Evolutionary conservation across 768 basidiomycete genomes (phyloP), one percentile per base, ranked within the genome.

Genomic region (Dioszegia crocea): DNA sequence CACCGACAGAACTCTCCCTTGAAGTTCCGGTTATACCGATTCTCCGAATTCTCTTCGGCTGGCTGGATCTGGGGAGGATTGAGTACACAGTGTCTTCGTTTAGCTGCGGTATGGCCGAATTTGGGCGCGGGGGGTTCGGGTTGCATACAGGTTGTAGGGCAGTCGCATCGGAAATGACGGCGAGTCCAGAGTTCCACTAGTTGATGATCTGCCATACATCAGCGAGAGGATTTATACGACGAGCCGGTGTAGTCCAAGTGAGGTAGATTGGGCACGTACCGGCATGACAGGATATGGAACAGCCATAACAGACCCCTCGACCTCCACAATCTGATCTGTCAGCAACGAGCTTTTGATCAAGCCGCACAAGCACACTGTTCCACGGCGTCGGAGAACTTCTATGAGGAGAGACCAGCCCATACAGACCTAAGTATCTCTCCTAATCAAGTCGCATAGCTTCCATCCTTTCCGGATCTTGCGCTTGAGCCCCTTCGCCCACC

Each of bases 261-360:
- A n/a, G n/a, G n/a, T n/a, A n/a, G n/a, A n/a, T n/a, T n/a, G n/a
- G n/a, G n/a, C n/a, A n/a, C 67, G 55, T 36, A 74, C 73, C 70
- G 6, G 67, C 66, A 61, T 77, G 76, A 70, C 76, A 77, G 2
- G 68, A 69, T 16, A 77, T 71, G 11, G 72, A 74, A 52, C 76
- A 77, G 8, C 70, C 71, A 62, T 77, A 77, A 53, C 76, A 77
- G 0, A 77, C 68, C 0, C 76, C 76, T 24, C 69, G 67, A 31
- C 68, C 67, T 0, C 68, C 68, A 41, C 72, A 73, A 48, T 76
- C 74, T 70, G 38, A 46, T 17, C 4, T 30, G 52, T 66, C 58
- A 63, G 61, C 58, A 46, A n/a, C n/a, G n/a, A n/a, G n/a, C n/a
- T n/a, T n/a, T n/a, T n/a, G n/a, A n/a, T n/a, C n/a, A n/a, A n/a